These are phyloP conservation scores for Tetrahymena elliotti DNA, from an alignment of 73 alveolate species.

Conservation along the genomic window DNA sequence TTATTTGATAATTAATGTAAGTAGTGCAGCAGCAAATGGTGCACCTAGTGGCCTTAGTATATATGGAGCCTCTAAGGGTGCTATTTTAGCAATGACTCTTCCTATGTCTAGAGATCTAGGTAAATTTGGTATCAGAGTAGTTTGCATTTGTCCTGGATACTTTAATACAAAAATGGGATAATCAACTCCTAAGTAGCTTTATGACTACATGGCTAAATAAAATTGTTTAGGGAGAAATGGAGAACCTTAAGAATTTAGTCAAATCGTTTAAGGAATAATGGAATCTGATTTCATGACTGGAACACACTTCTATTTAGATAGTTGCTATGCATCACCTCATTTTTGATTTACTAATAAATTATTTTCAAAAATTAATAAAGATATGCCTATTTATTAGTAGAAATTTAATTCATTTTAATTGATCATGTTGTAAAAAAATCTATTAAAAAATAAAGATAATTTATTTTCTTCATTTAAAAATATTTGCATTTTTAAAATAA, in stretches of 20 bases:
- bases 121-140: slow-evolving; percentile 72
- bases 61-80: slow-evolving; percentile 86
- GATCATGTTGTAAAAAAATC: too few species aligned
- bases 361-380: too few species aligned
- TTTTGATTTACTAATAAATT: background rate
- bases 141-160: slow-evolving; percentile 73
- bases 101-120: slow-evolving; percentile 96
- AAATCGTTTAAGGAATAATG: slow-evolving; percentile 18
- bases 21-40: slow-evolving; percentile 80
- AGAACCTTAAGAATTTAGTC: slow-evolving; percentile 72
- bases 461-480: too few species aligned
- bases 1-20: slow-evolving; percentile 75
- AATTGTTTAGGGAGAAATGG: slow-evolving; percentile 77
- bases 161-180: slow-evolving; percentile 65
- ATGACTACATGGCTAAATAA: slow-evolving; percentile 28
- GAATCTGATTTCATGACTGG: background rate
- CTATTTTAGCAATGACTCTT: slow-evolving; percentile 73
- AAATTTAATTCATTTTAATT: too few species aligned
- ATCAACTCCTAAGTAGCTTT: slow-evolving; percentile 40
- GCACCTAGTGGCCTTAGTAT: slow-evolving; percentile 77
- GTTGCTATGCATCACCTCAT: background rate
- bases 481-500: too few species aligned
- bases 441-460: too few species aligned
- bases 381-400: too few species aligned
- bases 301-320: background rate